Conservation (phyloP, 768 basidiomycete genomes). For the Boletus pseudopeckii region DNA sequence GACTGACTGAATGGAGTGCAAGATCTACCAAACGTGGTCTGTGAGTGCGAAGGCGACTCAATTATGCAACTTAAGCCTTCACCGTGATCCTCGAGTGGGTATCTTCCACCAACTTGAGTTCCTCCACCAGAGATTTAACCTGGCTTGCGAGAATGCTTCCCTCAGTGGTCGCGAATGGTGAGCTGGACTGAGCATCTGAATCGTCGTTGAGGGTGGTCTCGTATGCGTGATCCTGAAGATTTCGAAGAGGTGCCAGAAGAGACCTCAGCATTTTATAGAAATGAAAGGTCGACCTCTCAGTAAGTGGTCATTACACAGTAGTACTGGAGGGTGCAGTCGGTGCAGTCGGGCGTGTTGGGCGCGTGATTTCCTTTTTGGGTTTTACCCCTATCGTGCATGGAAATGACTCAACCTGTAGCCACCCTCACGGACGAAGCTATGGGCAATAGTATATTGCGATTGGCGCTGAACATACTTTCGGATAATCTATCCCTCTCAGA, state of each 20-base stretch:
- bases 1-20: constrained; percentile 64
- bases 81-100: constrained; percentile 52
- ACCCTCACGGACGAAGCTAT: neutral
- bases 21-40: constrained; percentile 38
- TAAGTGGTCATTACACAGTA: constrained; percentile 4
- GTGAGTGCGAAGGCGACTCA: neutral
- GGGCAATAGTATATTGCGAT: neutral
- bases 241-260: constrained; percentile 56
- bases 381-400: too few relatives aligned
- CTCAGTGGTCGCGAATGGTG: neutral
- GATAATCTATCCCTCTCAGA: neutral
- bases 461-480: neutral
- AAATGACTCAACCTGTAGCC: neutral
- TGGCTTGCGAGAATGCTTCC: constrained; percentile 34
- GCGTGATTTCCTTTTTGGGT: neutral
- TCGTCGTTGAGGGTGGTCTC: constrained; percentile 23
- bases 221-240: constrained; percentile 47
- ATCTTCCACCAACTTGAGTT: constrained; percentile 57
- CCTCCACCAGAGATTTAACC: constrained; percentile 68
- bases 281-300: neutral
- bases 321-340: too few relatives aligned
- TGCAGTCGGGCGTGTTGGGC: neutral
- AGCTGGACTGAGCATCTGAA: constrained; percentile 20
- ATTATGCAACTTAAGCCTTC: constrained; percentile 11
- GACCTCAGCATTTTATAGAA: constrained; percentile 48